These are phyloP conservation scores for Irineochytrium annulatum DNA, from an alignment of 192 early-diverging fungal genomes.

Conservation along the genomic window DNA sequence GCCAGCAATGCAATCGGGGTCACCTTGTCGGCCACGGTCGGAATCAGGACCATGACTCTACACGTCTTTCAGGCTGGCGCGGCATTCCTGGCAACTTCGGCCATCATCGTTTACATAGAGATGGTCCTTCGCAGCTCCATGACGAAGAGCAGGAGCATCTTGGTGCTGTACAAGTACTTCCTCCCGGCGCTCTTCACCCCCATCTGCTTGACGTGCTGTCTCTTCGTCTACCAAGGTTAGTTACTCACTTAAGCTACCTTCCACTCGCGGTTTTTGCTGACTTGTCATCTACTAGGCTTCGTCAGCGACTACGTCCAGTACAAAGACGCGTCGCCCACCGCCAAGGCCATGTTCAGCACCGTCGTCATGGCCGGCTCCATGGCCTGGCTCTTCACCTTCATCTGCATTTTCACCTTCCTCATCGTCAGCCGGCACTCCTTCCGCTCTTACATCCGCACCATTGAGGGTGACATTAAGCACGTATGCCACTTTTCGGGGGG, in stretches of 20 bases:
- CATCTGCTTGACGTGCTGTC: neutral
- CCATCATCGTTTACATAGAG: too few relatives aligned
- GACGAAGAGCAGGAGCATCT: neutral
- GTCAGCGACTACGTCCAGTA: neutral
- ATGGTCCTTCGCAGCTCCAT: too few relatives aligned
- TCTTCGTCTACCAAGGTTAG: constrained; percentile 3
- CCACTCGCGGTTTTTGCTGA: too few relatives aligned
- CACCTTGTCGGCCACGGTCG: too few relatives aligned
- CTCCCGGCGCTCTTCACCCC: neutral
- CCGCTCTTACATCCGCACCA: neutral
- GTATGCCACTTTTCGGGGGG: neutral
- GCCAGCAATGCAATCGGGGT: too few relatives aligned
- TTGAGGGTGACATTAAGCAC: too few relatives aligned
- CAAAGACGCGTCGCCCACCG: neutral
- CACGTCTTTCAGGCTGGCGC: too few relatives aligned
- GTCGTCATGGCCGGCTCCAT: neutral
- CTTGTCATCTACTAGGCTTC: too few relatives aligned
- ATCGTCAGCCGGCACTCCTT: neutral
- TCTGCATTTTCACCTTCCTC: neutral
- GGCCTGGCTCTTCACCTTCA: neutral
- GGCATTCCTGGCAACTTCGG: too few relatives aligned
- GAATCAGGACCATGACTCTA: too few relatives aligned
- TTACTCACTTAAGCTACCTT: too few relatives aligned
- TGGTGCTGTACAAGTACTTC: neutral
- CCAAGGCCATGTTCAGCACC: neutral